These are phyloP conservation scores for Aspergillus ostianus DNA, from an alignment of 495 filamentous ascomycete genomes.

Conservation along the genomic window DNA sequence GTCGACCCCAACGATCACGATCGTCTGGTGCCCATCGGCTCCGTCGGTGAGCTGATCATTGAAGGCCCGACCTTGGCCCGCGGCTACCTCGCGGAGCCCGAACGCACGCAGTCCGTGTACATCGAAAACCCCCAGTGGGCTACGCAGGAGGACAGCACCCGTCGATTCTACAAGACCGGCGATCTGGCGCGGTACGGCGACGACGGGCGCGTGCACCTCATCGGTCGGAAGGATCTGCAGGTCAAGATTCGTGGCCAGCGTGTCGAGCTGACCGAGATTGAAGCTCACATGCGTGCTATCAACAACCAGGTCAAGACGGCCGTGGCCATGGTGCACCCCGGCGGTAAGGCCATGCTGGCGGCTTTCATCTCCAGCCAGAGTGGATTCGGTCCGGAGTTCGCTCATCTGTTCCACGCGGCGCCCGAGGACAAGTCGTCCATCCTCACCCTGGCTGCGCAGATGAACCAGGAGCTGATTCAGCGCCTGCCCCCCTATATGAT, in stretches of 20 bases:
- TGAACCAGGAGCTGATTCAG: constrained; percentile 6
- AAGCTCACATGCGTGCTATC: constrained; percentile 19
- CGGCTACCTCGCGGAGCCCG: constrained; percentile 38
- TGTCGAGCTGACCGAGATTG: constrained; percentile 45
- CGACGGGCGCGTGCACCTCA: constrained; percentile 15
- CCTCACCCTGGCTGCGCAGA: constrained; percentile 9
- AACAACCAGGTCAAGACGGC: constrained; percentile 10
- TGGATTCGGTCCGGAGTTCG: constrained; percentile 11
- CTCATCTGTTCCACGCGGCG: background rate
- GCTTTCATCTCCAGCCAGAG: constrained; percentile 14
- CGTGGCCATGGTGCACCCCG: constrained; percentile 12
- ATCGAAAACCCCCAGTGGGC: constrained; percentile 18
- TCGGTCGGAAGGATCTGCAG: constrained; percentile 28
- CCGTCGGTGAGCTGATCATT: constrained; percentile 43
- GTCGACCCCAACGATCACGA: constrained; percentile 35
- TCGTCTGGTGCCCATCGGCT: constrained; percentile 37
- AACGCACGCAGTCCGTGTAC: constrained; percentile 32
- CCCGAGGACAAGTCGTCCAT: constrained; percentile 7
- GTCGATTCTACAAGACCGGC: constrained; percentile 26
- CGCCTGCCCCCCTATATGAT: constrained; percentile 50
- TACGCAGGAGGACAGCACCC: background rate
- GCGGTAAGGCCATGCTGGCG: constrained; percentile 7
- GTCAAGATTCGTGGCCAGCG: constrained; percentile 45
- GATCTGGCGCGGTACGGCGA: constrained; percentile 15
- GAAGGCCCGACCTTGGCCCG: constrained; percentile 40